Evolutionary conservation across 2,329 filamentous ascomycete genomes (phyloP).

Genomic region (Davidsoniella neocaledoniae): DNA sequence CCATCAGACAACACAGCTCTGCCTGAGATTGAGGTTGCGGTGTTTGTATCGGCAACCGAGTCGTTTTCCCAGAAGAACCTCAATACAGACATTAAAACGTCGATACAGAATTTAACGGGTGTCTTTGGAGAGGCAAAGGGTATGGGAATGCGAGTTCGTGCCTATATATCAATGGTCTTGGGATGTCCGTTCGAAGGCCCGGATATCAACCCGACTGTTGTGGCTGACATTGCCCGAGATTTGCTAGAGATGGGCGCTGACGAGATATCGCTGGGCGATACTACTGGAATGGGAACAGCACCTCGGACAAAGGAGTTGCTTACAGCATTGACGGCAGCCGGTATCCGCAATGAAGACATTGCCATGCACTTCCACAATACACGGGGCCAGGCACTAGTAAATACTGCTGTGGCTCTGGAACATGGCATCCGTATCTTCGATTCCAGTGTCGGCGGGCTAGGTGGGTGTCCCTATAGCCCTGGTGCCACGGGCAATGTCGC

Average conservation of each 20-base stretch:
- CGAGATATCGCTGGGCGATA: slow-evolving; percentile 80
- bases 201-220: slow-evolving; percentile 44
- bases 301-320: slow-evolving; percentile 49
- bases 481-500: slow-evolving; percentile 77
- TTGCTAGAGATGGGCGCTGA: slow-evolving; percentile 77
- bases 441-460: slow-evolving; percentile 61
- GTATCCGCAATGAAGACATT: slow-evolving; percentile 51
- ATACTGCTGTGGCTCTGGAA: slow-evolving; percentile 60
- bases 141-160: slow-evolving; percentile 50
- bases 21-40: slow-evolving; percentile 51
- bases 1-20: slow-evolving; percentile 24
- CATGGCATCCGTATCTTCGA: slow-evolving; percentile 68
- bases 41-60: slow-evolving; percentile 72
- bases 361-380: slow-evolving; percentile 84
- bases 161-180: slow-evolving; percentile 66
- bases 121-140: slow-evolving; percentile 54
- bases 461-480: slow-evolving; percentile 71
- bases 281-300: slow-evolving; percentile 79
- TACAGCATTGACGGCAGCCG: slow-evolving; percentile 46
- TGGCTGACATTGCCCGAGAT: slow-evolving; percentile 48
- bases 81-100: slow-evolving; percentile 63
- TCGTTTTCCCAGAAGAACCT: slow-evolving; percentile 66
- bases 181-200: slow-evolving; percentile 62
- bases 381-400: slow-evolving; percentile 71
- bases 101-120: slow-evolving; percentile 50